Conservation (phyloP, 164 flowering plant genomes). For the Tetrastigma voinierianum region DNA sequence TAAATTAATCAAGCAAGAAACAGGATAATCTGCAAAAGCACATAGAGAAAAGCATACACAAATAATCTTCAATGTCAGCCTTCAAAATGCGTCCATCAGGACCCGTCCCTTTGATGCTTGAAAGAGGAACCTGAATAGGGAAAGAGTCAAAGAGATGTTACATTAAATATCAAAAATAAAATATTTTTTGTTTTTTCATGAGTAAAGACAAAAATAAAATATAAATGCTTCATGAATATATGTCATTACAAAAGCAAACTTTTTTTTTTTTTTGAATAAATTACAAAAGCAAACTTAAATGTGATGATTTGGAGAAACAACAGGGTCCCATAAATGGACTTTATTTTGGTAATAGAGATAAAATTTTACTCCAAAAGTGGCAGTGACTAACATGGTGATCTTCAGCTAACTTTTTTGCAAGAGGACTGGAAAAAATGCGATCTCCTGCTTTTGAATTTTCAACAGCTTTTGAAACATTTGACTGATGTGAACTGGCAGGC, state of each 20-base stretch:
- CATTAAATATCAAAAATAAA: no score
- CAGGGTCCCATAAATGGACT: no score
- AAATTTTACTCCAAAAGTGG: background rate
- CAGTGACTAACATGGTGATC: constrained; percentile 59
- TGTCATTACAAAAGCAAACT: no score
- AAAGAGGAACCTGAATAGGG: constrained; percentile 61
- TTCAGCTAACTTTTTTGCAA: constrained; percentile 89
- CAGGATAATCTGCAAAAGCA: background rate
- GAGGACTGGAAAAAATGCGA: constrained; percentile 86
- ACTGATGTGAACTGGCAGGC: constrained; percentile 48
- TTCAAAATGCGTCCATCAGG: constrained; percentile 90
- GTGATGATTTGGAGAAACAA: no score
- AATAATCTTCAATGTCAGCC: constrained; percentile 94
- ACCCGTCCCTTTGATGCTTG: constrained; percentile 92
- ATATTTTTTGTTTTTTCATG: no score
- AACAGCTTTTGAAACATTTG: constrained; percentile 43
- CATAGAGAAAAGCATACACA: constrained; percentile 46
- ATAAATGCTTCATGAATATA: no score
- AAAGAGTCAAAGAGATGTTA: no score
- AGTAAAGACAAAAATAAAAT: background rate
- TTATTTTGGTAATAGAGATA: no score
- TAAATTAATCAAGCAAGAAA: no score
- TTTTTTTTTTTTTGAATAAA: no score
- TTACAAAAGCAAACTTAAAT: no score
- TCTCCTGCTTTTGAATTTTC: constrained; percentile 42